Evolutionary conservation across 2,329 filamentous ascomycete genomes (phyloP).

Genomic region (Arthrobotrys entomopaga): DNA sequence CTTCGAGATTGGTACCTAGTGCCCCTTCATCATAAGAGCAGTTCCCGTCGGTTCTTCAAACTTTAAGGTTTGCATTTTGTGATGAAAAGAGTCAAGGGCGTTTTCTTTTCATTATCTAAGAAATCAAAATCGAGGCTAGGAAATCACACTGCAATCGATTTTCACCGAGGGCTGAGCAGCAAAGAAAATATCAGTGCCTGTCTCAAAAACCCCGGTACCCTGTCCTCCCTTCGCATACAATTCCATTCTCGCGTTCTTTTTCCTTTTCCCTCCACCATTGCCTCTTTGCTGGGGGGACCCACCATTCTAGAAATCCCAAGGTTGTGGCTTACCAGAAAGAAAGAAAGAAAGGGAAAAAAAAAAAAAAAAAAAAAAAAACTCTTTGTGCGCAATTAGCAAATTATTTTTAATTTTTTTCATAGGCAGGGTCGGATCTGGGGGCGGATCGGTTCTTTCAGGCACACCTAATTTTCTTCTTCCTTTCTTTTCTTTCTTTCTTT

Average conservation of each 20-base stretch:
- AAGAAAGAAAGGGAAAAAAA: slow-evolving; percentile 24
- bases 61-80: background rate
- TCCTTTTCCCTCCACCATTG: slow-evolving; percentile 43
- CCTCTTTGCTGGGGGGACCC: slow-evolving; percentile 24
- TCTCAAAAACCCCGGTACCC: slow-evolving; percentile 42
- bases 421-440: slow-evolving; percentile 33
- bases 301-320: slow-evolving; percentile 35
- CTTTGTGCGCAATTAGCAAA: slow-evolving; percentile 29
- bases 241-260: slow-evolving; percentile 53
- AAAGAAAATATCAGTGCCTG: slow-evolving; percentile 40
- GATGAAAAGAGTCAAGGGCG: slow-evolving; percentile 8
- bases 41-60: slow-evolving; percentile 26
- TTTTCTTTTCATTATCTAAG: slow-evolving; percentile 34
- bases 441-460: slow-evolving; percentile 38
- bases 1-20: slow-evolving; percentile 19
- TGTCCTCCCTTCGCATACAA: slow-evolving; percentile 43
- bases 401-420: slow-evolving; percentile 22
- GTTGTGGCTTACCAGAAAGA: slow-evolving; percentile 7
- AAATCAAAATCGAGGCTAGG: slow-evolving; percentile 18
- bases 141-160: background rate
- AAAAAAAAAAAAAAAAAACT: slow-evolving; percentile 19
- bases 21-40: slow-evolving; percentile 18
- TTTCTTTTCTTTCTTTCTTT: slow-evolving; percentile 8
- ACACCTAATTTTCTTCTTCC: slow-evolving; percentile 19
- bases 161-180: slow-evolving; percentile 32